phyloP scores from a whole-genome alignment of 352 stramenopile genomes.

The Pythium aphanidermatum region DNA sequence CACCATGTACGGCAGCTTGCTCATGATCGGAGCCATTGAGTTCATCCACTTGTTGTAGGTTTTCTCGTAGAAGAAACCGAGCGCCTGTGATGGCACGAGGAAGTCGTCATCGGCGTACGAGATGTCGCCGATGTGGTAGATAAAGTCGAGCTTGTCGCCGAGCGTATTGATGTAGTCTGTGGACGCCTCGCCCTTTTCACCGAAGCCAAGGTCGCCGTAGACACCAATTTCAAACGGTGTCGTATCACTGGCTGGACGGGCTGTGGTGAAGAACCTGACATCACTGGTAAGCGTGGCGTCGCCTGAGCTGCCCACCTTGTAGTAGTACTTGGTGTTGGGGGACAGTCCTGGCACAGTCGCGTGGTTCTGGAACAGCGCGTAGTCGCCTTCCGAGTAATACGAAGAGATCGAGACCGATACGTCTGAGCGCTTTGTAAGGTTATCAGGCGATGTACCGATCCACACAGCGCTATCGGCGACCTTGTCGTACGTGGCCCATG shows the following conservation, averaged over 20 bases:
- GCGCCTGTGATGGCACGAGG: slow-evolving; percentile 14
- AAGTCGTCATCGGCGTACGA: slow-evolving; percentile 28
- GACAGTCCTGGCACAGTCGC: slow-evolving; percentile 15
- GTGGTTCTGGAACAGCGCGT: slow-evolving; percentile 21
- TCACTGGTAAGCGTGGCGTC: slow-evolving; percentile 2
- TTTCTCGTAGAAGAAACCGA: slow-evolving; percentile 26
- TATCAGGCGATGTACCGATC: slow-evolving; percentile 6
- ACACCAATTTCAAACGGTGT: slow-evolving; percentile 12
- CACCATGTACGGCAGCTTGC: slow-evolving; percentile 51
- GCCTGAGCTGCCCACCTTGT: slow-evolving; percentile 15
- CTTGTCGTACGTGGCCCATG: slow-evolving; percentile 19
- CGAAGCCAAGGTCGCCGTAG: slow-evolving; percentile 22
- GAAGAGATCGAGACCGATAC: slow-evolving; percentile 2
- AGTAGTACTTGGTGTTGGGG: slow-evolving; percentile 23
- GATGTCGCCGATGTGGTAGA: slow-evolving; percentile 29
- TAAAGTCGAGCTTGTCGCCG: slow-evolving; percentile 11
- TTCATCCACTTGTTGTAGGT: slow-evolving; percentile 67
- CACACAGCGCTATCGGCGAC: slow-evolving; percentile 16
- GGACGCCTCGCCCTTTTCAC: slow-evolving; percentile 7
- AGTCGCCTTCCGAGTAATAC: slow-evolving; percentile 19
- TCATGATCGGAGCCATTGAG: slow-evolving; percentile 28
- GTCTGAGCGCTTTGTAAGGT: slow-evolving; percentile 1
- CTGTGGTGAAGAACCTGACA: slow-evolving; percentile 16
- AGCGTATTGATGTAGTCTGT: slow-evolving; percentile 14
- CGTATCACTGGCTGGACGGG: slow-evolving; percentile 4